Conservation (phyloP, 768 basidiomycete species). For the Infundibulicybe gibba region DNA sequence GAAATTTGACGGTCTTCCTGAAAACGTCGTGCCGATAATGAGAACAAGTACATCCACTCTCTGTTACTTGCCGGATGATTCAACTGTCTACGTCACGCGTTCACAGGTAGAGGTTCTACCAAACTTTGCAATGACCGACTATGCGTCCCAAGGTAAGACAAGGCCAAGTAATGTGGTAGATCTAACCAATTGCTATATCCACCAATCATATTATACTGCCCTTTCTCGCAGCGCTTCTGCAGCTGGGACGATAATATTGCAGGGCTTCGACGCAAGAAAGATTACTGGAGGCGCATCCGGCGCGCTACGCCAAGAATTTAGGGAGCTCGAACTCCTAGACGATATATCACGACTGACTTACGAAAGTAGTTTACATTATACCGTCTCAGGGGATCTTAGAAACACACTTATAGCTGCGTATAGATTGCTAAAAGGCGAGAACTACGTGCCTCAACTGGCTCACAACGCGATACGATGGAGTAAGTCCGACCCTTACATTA, state of each 20-base stretch:
- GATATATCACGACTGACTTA: conserved; percentile 24
- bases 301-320: too few species aligned
- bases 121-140: conserved; percentile 24
- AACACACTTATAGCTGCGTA: conserved; percentile 5
- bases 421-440: conserved; percentile 1
- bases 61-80: conserved; percentile 12
- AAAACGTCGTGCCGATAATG: conserved; percentile 25
- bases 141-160: conserved; percentile 23
- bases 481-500: background rate
- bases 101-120: too few species aligned
- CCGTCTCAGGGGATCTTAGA: conserved; percentile 7
- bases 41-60: background rate
- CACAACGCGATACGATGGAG: conserved; percentile 2
- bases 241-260: too few species aligned
- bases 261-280: too few species aligned
- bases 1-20: conserved; percentile 17
- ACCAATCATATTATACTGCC: conserved; percentile 22
- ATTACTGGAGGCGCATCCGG: too few species aligned
- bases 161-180: too few species aligned
- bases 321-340: conserved; percentile 31
- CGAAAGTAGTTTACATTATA: conserved; percentile 11
- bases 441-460: conserved; percentile 1
- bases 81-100: conserved; percentile 7
- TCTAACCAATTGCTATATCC: conserved; percentile 13
- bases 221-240: too few species aligned